Percentiles rank a stretch among this genome's conserved stretches.
Evolutionary conservation across 768 basidiomycete genomes (phyloP).

Genomic region (Tremella yokohamensis): DNA sequence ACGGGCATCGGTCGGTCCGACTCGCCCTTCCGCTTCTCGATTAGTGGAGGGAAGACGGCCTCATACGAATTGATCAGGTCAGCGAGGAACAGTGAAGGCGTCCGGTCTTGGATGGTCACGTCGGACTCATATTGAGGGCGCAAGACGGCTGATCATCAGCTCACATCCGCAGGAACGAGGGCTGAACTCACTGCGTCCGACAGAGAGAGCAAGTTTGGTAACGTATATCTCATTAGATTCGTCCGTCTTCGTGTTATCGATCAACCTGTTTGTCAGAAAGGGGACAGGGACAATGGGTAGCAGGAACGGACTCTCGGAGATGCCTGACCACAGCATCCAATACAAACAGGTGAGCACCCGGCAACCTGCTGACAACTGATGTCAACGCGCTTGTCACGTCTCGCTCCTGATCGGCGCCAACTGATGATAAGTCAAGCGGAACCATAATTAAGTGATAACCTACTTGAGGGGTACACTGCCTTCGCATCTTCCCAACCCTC

Average conservation of each 20-base stretch:
- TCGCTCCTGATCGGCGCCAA: constrained; percentile 61
- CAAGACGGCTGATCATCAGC: constrained; percentile 61
- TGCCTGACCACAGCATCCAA: constrained; percentile 75
- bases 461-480: constrained; percentile 72
- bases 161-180: background rate
- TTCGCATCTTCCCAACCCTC: constrained; percentile 90
- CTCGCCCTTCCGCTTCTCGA: constrained; percentile 79
- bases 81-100: constrained; percentile 71
- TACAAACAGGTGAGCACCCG: constrained; percentile 74
- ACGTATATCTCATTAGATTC: constrained; percentile 76
- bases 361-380: constrained; percentile 64
- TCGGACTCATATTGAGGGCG: constrained; percentile 78
- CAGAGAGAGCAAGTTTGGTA: constrained; percentile 78
- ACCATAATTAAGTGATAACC: background rate
- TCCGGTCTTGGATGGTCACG: constrained; percentile 88
- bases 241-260: constrained; percentile 63
- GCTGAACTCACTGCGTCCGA: constrained; percentile 70
- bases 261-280: constrained; percentile 56
- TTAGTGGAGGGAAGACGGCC: constrained; percentile 71
- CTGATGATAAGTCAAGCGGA: constrained; percentile 32
- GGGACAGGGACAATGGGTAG: background rate
- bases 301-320: constrained; percentile 60
- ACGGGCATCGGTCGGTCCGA: constrained; percentile 77
- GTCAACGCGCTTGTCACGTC: constrained; percentile 58
- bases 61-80: constrained; percentile 76